phyloP scores from a whole-genome alignment of 2,329 filamentous ascomycete species.

The Colletotrichum musae region DNA sequence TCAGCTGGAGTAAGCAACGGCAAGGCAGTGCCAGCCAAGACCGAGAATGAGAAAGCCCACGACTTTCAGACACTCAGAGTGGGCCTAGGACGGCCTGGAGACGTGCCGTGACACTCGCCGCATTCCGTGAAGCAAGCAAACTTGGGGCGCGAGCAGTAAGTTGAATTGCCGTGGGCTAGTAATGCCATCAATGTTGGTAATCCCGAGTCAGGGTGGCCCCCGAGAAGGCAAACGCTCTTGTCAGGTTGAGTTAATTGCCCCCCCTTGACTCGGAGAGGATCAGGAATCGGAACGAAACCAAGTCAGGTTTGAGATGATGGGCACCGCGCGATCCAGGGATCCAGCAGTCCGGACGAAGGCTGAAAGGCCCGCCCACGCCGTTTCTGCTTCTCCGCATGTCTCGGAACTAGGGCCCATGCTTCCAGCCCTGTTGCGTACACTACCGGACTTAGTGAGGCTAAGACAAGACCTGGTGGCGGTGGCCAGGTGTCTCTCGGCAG shows the following conservation, averaged over 20 bases:
- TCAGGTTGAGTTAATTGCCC: not conserved
- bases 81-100: constrained; percentile 1
- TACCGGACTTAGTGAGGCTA: not conserved
- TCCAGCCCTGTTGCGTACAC: not conserved
- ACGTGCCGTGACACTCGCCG: not conserved
- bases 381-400: not conserved
- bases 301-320: constrained; percentile 15
- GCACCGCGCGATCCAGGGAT: constrained; percentile 8
- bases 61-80: constrained; percentile 3
- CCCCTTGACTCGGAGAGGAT: constrained; percentile 7
- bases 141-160: not conserved
- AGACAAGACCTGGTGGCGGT: constrained; percentile 1
- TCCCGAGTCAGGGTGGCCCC: constrained; percentile 7
- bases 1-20: not conserved
- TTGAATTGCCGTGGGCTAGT: constrained; percentile 1
- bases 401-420: not conserved
- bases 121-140: constrained; percentile 1
- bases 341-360: constrained; percentile 11
- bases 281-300: not conserved
- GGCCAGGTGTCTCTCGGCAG: constrained; percentile 13
- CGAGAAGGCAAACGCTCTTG: not conserved
- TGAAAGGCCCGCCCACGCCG: not conserved
- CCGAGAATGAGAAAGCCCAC: not conserved
- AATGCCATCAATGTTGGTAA: constrained; percentile 6
- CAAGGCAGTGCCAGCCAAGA: not conserved